Evolutionary conservation across 768 basidiomycete genomes (phyloP).

Genomic region (Pisolithus orientalis): DNA sequence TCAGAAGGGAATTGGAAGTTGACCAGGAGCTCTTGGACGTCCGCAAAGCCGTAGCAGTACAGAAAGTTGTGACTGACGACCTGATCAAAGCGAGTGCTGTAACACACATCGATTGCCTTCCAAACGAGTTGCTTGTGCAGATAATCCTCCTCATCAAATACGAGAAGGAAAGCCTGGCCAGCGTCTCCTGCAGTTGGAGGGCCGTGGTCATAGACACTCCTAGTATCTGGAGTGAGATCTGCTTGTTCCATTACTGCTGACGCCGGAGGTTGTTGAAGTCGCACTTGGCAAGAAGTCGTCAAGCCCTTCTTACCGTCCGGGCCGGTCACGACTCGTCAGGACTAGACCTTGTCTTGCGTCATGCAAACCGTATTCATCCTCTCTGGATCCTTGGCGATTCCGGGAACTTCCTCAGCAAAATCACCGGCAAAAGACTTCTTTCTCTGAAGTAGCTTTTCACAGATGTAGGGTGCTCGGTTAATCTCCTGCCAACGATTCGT

Average conservation of each 20-base stretch:
- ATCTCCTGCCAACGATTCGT: no score
- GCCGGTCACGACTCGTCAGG: neutral
- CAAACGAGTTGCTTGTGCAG: neutral
- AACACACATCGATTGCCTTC: neutral
- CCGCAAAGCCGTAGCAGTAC: neutral
- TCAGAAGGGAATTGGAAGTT: neutral
- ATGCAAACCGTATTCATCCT: neutral
- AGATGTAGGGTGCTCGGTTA: no score
- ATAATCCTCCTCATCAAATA: neutral
- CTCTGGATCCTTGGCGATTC: neutral
- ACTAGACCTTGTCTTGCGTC: neutral
- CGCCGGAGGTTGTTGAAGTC: neutral
- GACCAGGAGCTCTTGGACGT: neutral
- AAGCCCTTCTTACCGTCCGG: neutral
- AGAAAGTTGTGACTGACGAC: neutral
- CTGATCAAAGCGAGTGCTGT: neutral
- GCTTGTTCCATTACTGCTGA: neutral
- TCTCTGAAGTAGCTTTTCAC: no score
- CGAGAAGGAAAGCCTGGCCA: neutral
- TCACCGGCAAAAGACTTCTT: no score
- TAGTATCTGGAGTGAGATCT: neutral
- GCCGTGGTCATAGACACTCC: neutral
- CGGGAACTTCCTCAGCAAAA: no score
- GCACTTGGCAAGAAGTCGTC: neutral
- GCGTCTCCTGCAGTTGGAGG: neutral